Evolutionary conservation across 2,329 filamentous ascomycete species (phyloP), one percentile per base, ranked within the genome.

Genomic region (Ceratocystis ficicola): DNA sequence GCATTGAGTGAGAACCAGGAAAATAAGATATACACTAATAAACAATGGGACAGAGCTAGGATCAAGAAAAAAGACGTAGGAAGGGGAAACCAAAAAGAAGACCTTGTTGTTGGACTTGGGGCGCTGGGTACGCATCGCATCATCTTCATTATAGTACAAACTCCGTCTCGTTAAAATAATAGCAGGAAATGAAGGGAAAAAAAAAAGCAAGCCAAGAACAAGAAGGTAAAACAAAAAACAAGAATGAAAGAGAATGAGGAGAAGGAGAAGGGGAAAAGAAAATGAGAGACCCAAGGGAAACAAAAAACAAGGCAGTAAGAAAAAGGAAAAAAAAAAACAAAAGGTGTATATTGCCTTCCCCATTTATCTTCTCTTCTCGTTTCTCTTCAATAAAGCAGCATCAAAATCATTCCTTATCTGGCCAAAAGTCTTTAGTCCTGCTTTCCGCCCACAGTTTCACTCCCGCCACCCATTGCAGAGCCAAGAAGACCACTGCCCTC

Each of bases 391-490:
- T 48, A 44, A 30, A 63, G 44, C 12, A 63, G n/a, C 44, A 63
- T 12, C 44, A 44, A 48, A 63, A 48, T 25, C 32, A 22, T 36
- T 30, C 20, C 20, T 10, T 25, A 25, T 15, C 20, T 55, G 12
- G 50, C 50, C 46, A 50, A 22, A 20, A 50, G 46, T 15, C 46
- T 30, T 62, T 64, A 65, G 66, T 68, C 66, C 61, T 65, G 66
- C 59, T 68, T 68, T 46, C 66, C 66, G 41, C 65, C 50, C 20
- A 50, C 30, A 10, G 28, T 48, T 17, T 48, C 63, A n/a, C 55
- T 48, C 10, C 46, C 25, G 5, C 41, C 46, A 15, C 66, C 66
- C n/a, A 44, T 44, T 12, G 44, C 50, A 25, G 48, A 30, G 30
- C 63, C 63, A 22, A 67, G 44, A 46, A 67, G 30, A 10, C 36